Conservation (phyloP, 2,329 filamentous ascomycete genomes). For the Fusarium sarcochroum region DNA sequence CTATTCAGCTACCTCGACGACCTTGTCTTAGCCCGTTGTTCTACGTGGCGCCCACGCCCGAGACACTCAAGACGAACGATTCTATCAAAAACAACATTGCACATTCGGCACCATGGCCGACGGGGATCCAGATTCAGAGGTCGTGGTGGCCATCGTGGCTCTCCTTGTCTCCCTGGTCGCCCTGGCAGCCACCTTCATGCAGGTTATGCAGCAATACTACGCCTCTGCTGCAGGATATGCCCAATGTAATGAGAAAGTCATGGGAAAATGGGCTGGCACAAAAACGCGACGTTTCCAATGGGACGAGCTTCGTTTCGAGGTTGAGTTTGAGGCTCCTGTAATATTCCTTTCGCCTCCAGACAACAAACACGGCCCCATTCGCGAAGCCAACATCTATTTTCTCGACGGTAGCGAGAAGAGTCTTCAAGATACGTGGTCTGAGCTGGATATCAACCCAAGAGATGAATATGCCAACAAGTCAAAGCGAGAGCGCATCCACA, state of each 20-base stretch:
- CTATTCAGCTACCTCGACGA: not conserved
- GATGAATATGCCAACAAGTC: conserved; percentile 46
- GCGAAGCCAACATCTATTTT: conserved; percentile 51
- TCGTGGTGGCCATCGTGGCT: conserved; percentile 60
- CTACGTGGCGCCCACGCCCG: not conserved
- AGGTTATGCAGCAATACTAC: conserved; percentile 66
- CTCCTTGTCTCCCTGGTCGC: conserved; percentile 64
- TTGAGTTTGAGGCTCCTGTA: conserved; percentile 64
- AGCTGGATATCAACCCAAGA: conserved; percentile 50
- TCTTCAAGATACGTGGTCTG: conserved; percentile 53
- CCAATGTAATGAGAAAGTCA: conserved; percentile 63
- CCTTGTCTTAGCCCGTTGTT: not conserved
- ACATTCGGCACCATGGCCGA: conserved; percentile 34
- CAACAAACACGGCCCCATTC: conserved; percentile 57
- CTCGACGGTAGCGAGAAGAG: conserved; percentile 58
- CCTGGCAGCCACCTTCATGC: conserved; percentile 60
- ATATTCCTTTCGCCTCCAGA: conserved; percentile 63
- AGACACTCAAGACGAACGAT: conserved; percentile 13
- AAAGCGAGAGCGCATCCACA: conserved; percentile 60
- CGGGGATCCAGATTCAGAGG: conserved; percentile 46
- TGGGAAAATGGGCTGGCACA: conserved; percentile 61
- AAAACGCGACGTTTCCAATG: conserved; percentile 58
- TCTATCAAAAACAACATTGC: not conserved
- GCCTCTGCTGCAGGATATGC: conserved; percentile 65
- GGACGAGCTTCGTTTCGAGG: conserved; percentile 64